Base-by-base conservation (phyloP, 306 rosid genomes). In the Begonia loranthoides region DNA sequence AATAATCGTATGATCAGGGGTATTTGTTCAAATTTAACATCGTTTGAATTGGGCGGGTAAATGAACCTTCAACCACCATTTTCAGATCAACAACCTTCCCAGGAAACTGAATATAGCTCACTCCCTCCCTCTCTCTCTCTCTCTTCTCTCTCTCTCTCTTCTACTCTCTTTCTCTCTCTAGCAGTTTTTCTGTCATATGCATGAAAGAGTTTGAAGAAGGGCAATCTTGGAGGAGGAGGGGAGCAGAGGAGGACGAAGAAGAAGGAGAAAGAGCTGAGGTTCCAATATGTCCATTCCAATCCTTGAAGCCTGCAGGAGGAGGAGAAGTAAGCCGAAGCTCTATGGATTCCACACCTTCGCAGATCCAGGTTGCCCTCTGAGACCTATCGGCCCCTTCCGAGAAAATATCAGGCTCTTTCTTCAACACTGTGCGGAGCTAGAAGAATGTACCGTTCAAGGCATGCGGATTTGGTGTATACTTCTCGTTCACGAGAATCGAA, bases 401-500 rank as follows among this genome's bases (percentile, higher is more conserved):
- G 87, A 88, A 3, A 84, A 79, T 52, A 61, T 88, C 66, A 75
- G 81, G 6, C 0, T 66, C 14, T 88, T 84, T 52, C 89, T 88
- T 64, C 82, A 72, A 63, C 74, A 84, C 51, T 75, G 82, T 24
- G 93, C 77, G 0, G 87, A 79, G 41, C 62, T 53, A 1, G 80
- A 81, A 66, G 93, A 73, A 11, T 71, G 73, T 64, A 48, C 41
- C 3, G 64, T 88, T 9, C 70, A 61, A 39, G 80, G 79, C 4
- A 79, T 79, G 70, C 78, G 82, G 5, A 50, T 75, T 1, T 88
- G 95, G 93, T 69, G 82, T 45, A 79, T 93, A 16, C 83, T 84
- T 60, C 83, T 88, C 19, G 68, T 75, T n/a, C 88, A 77, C 38
- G 84, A 81, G 24, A 77, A 59, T 8, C 57, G 63, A 12, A 81